Evolutionary conservation across 1,139 yeast species (phyloP).

Genomic region (Sugiyamaella paludigena): DNA sequence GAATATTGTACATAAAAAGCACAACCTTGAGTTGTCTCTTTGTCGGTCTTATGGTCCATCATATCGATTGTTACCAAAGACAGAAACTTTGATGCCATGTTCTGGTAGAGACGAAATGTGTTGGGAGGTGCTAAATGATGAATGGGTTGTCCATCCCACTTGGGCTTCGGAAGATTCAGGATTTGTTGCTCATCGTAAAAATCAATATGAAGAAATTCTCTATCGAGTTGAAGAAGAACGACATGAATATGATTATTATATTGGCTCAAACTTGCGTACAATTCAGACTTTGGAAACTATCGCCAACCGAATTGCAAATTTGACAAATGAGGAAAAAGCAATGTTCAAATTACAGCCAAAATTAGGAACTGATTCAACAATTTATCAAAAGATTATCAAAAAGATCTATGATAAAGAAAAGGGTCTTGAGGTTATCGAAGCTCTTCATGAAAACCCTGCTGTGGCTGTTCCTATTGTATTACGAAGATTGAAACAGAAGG

Average conservation of each 20-base stretch:
- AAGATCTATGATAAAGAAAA: conserved; percentile 92
- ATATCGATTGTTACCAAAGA: conserved; percentile 86
- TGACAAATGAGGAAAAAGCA: conserved; percentile 88
- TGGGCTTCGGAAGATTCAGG: conserved; percentile 99
- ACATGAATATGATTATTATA: conserved; percentile 91
- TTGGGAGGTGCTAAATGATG: conserved; percentile 97
- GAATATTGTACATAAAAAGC: conserved; percentile 83
- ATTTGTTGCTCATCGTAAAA: conserved; percentile 94
- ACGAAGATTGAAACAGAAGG: conserved; percentile 91
- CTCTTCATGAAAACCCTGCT: conserved; percentile 91
- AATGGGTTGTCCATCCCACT: conserved; percentile 99
- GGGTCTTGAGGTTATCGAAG: conserved; percentile 94
- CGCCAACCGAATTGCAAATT: conserved; percentile 88
- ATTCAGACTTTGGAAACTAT: conserved; percentile 94
- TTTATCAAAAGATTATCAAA: conserved; percentile 87
- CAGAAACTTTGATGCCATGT: conserved; percentile 96
- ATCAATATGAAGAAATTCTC: conserved; percentile 93
- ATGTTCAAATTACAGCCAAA: conserved; percentile 88
- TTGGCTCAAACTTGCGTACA: conserved; percentile 92
- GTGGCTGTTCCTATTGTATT: conserved; percentile 92
- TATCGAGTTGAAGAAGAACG: conserved; percentile 97
- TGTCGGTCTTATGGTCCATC: conserved; percentile 87
- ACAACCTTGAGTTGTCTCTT: conserved; percentile 78
- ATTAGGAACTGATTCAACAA: conserved; percentile 89
- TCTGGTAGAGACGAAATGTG: conserved; percentile 99